Conservation (phyloP, 768 basidiomycete species). For the Russula abietina region DNA sequence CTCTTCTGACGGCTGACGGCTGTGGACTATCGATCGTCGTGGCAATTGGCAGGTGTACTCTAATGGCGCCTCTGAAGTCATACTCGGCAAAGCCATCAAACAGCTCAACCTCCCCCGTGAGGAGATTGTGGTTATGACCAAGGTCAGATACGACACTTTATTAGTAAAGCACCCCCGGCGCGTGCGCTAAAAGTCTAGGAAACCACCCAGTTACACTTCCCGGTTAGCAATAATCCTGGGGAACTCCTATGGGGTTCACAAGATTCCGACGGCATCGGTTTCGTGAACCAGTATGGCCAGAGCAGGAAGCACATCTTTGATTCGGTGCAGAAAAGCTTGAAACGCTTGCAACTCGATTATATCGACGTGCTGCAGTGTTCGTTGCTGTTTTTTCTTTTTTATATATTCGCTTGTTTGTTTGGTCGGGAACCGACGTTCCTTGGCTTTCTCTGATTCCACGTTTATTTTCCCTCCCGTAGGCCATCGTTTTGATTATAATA, state of each 20-base stretch:
- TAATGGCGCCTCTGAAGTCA: conserved; percentile 38
- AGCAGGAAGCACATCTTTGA: conserved; percentile 55
- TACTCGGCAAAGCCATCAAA: conserved; percentile 46
- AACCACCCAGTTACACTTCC: conserved; percentile 8
- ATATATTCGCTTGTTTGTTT: background rate
- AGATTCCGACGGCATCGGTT: conserved; percentile 27
- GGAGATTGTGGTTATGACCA: conserved; percentile 48
- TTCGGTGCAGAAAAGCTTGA: conserved; percentile 47
- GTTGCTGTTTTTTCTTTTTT: background rate
- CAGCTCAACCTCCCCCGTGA: conserved; percentile 41
- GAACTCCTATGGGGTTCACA: conserved; percentile 14
- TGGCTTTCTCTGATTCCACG: background rate
- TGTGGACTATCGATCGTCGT: background rate
- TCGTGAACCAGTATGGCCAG: conserved; percentile 36
- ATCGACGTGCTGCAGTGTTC: conserved; percentile 64
- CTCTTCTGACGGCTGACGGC: background rate
- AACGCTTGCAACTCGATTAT: conserved; percentile 65
- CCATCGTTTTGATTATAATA: conserved; percentile 39
- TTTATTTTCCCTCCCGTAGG: conserved; percentile 19
- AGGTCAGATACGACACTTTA: conserved; percentile 27
- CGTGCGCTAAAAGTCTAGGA: background rate
- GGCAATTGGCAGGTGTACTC: conserved; percentile 31
- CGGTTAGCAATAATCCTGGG: background rate
- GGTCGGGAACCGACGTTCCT: background rate
- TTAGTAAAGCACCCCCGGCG: background rate